Evolutionary conservation across 768 basidiomycete species (phyloP), one percentile per base, ranked within the genome.

Genomic region (Macrolepiota albuminosa): DNA sequence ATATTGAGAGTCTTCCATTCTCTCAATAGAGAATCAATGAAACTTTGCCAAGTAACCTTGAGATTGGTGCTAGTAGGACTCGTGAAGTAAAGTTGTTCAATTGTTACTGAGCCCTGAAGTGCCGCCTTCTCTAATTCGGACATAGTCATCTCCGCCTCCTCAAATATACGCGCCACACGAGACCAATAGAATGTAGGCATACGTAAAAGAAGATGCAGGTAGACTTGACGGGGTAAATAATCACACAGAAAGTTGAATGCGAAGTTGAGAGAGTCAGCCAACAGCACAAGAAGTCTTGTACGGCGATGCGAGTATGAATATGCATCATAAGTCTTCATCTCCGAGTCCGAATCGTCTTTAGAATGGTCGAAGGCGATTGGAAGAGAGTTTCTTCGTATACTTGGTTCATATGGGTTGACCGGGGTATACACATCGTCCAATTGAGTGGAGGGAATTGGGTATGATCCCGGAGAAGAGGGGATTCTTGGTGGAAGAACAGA

Each of bases 131-230:
- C 72, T 13, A 92, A 81, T 67, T 92, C 90, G 8, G 85, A 86
- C 63, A 80, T 80, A 67, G 87, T 88, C 54, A 92, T 79, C 50
- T 91, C 84, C 3, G 90, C 88, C 57, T 89, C 88, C 61, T 87
- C 82, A 62, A 90, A 91, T 39, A 91, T 81, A 56, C 83, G 80
- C 3, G 87, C 84, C n/a, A 92, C 89, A 1, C 90, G 84, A 1
- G 86, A 83, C 70, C 89, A 92, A 66, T 92, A 92, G 21, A 45
- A 45, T 13, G 10, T 5, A 21, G 43, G 43, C 11, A 45, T 10
- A 24, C 84, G 79, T n/a, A 91, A 75, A 6, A 91, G 80, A 33
- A 57, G 43, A 33, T 49, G 31, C 10, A 56, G 31, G 54, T 62
- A 59, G 24, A 54, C 39, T 37, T 57, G 40, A 18, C 42, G 40